Percentiles rank a stretch among this genome's conserved stretches.
phyloP scores from a whole-genome alignment of 495 filamentous ascomycete species.

The Hyaloscypha hepaticicola region DNA sequence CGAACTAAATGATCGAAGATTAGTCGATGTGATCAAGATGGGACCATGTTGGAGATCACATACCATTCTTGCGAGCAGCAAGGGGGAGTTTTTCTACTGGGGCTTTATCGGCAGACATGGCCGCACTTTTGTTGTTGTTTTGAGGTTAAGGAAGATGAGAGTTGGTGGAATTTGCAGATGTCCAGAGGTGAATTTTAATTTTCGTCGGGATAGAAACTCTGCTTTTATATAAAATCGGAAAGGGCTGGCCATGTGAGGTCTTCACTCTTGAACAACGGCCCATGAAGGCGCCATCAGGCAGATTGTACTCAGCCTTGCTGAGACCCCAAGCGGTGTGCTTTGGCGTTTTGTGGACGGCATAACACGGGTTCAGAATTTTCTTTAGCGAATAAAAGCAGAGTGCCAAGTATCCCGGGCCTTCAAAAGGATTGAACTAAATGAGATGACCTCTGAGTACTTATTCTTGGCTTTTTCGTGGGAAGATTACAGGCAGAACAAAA shows the following conservation, averaged over 20 bases:
- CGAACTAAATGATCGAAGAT: constrained; percentile 40
- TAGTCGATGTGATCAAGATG: background rate
- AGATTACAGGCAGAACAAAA: constrained; percentile 1
- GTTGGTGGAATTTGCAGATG: background rate
- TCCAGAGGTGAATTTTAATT: background rate
- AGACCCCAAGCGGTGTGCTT: constrained; percentile 8
- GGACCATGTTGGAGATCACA: constrained; percentile 11
- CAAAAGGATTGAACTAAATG: background rate
- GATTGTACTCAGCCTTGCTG: background rate
- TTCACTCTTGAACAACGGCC: background rate
- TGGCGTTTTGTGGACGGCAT: constrained; percentile 10
- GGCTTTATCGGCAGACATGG: constrained; percentile 20
- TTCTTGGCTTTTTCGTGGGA: background rate
- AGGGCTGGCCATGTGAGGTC: background rate
- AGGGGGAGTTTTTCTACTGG: constrained; percentile 53
- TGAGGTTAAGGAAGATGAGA: background rate
- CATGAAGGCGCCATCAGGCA: background rate
- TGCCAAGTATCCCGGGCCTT: background rate
- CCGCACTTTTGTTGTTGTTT: background rate
- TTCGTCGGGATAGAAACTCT: background rate
- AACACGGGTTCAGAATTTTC: background rate
- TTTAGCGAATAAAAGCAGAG: constrained; percentile 4
- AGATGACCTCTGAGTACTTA: background rate
- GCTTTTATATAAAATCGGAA: background rate
- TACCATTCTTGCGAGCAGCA: constrained; percentile 51